Evolutionary conservation across 495 filamentous ascomycete species (phyloP).

Genomic region (Rostrohypoxylon terebratum): DNA sequence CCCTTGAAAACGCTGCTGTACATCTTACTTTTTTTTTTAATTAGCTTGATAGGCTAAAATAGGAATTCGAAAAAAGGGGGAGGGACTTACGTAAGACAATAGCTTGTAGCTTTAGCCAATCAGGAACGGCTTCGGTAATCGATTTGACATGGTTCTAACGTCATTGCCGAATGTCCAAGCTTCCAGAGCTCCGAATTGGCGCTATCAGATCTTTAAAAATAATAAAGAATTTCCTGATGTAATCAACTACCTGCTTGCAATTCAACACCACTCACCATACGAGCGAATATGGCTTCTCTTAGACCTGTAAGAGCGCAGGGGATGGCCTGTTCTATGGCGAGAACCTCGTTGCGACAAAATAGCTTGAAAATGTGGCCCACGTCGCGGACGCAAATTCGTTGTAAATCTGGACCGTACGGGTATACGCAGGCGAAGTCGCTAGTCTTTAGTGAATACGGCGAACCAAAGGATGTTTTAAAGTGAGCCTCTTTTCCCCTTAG

Average conservation of each 20-base stretch:
- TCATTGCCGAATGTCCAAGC: constrained; percentile 42
- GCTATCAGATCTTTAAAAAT: constrained; percentile 29
- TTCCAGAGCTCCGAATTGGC: constrained; percentile 41
- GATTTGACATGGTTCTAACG: constrained; percentile 34
- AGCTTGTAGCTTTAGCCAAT: constrained; percentile 37
- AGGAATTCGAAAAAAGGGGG: constrained; percentile 25
- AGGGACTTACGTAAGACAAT: constrained; percentile 31
- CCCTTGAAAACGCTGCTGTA: background rate
- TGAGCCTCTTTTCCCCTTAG: constrained; percentile 50
- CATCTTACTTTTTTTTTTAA: background rate
- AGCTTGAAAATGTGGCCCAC: constrained; percentile 1
- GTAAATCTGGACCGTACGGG: constrained; percentile 76
- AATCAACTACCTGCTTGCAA: background rate
- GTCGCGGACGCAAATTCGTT: constrained; percentile 35
- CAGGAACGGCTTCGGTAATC: constrained; percentile 27
- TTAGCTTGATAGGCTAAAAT: constrained; percentile 17
- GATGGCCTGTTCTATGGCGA: constrained; percentile 16
- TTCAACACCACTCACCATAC: constrained; percentile 6
- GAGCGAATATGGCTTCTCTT: constrained; percentile 35
- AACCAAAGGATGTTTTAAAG: constrained; percentile 83
- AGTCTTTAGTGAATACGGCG: constrained; percentile 85
- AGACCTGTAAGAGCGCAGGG: constrained; percentile 36
- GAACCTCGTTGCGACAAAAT: constrained; percentile 30
- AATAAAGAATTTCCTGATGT: constrained; percentile 2
- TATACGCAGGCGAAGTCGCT: constrained; percentile 97